Evolutionary conservation across 805 yeast species (phyloP), one percentile per base, ranked within the genome.

Genomic region (Zygoascus ofunaensis): DNA sequence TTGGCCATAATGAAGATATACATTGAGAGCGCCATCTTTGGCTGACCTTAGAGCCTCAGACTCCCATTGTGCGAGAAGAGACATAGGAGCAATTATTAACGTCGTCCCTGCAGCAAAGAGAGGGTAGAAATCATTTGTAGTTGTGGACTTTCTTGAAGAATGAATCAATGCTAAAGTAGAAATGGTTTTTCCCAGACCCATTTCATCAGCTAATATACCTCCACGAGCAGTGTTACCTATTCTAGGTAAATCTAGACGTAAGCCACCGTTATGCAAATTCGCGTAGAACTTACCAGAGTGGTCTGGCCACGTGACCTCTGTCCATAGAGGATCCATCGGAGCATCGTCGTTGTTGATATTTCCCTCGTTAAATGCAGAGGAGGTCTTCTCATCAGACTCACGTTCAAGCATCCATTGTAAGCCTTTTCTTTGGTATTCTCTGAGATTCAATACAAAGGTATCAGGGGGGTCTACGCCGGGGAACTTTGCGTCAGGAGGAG

Each of bases 151-250:
- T 4, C 43, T 15, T n/a, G 30, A 34, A 0, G 85, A 71, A 45
- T 82, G 76, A 10, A 89, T 70, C 40, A 90, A 63, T 0, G 96
- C 73, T 42, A 87, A 62, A 0, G 94, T 77, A 1, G 95, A 82
- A 20, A 89, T 82, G 0, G 97, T 89, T 58, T 89, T 89, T 36
- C 97, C 97, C 5, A 89, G 69, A 0, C 97, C 97, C 97, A 89
- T 89, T 60, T 89, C 97, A 65, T 89, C 97, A 0, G 97, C 95
- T 14, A 89, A 65, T 18, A 89, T 83, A 2, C 97, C 97, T 32
- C 97, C 97, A 40, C 71, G 69, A 40, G 80, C 72, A 17, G 73
- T 56, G 46, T 71, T 76, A 34, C 87, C 66, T 4, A 17, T n/a
- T 10, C 78, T 54, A 1, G 96, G 97, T 49, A 74, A 77, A 19